Percentiles rank a stretch among this genome's conserved stretches.
phyloP scores from a whole-genome alignment of 305 asterid species.

The Fraxinus sp. region DNA sequence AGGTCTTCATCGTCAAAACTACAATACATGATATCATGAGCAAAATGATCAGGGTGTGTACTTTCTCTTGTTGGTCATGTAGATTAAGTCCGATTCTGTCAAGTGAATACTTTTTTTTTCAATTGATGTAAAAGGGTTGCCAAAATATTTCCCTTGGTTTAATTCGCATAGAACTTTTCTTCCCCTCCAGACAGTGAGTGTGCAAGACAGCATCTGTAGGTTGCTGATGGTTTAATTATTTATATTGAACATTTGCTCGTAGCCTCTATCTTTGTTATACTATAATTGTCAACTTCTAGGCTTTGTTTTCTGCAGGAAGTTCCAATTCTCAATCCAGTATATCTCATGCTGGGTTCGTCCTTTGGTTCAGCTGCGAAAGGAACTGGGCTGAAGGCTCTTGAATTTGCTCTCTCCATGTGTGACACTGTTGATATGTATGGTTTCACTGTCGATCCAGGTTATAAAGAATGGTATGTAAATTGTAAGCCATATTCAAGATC shows the following conservation, averaged over 20 bases:
- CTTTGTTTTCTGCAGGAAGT: conserved; percentile 55
- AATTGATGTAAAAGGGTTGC: not conserved
- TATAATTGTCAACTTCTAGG: not conserved
- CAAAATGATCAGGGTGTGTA: conserved; percentile 87
- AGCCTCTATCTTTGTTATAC: not conserved
- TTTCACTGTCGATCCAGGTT: conserved; percentile 98
- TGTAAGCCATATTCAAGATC: not conserved
- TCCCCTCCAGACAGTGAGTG: not conserved
- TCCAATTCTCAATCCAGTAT: conserved; percentile 65
- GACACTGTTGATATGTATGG: conserved; percentile 96
- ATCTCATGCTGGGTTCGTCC: conserved; percentile 86
- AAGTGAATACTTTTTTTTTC: not conserved
- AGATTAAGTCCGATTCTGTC: conserved; percentile 7
- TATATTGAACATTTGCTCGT: not conserved
- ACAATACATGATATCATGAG: conserved; percentile 95
- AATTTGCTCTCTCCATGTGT: conserved; percentile 93
- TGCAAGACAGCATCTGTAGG: not conserved
- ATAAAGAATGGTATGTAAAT: conserved; percentile 73
- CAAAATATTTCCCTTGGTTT: not conserved
- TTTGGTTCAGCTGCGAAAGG: conserved; percentile 99
- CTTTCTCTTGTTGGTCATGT: conserved; percentile 4
- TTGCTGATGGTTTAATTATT: not conserved
- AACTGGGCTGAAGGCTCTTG: conserved; percentile 98
- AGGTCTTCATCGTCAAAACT: conserved; percentile 86
- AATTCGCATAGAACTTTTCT: not conserved